Evolutionary conservation across 2,329 filamentous ascomycete genomes (phyloP).

Genomic region (Stagonosporopsis vannaccii): DNA sequence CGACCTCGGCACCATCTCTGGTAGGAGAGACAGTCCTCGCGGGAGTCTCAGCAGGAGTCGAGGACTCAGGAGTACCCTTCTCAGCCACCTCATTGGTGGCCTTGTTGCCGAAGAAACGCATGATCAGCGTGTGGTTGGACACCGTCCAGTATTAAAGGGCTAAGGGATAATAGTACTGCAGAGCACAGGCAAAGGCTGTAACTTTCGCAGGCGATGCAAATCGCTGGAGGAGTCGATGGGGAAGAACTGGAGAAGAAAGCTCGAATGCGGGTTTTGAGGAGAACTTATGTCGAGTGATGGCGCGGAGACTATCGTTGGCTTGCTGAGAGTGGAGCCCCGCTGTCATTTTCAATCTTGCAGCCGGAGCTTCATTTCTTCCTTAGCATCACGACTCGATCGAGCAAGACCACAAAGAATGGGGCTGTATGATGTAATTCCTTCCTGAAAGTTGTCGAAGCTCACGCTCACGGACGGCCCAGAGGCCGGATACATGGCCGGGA

Average conservation of each 20-base stretch:
- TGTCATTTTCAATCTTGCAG: conserved; percentile 25
- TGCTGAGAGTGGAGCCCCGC: conserved; percentile 33
- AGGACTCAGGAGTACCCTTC: conserved; percentile 36
- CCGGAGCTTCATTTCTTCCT: conserved; percentile 25
- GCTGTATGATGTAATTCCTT: conserved; percentile 32
- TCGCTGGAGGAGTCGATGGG: conserved; percentile 24
- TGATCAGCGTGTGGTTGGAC: conserved; percentile 16
- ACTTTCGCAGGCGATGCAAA: conserved; percentile 9
- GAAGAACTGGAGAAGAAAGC: conserved; percentile 19
- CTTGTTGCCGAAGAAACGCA: conserved; percentile 35
- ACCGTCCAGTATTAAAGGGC: conserved; percentile 8
- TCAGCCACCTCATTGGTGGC: conserved; percentile 24
- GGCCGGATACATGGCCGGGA: conserved; percentile 10
- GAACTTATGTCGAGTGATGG: conserved; percentile 31
- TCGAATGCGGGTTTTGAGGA: conserved; percentile 30
- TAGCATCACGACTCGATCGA: conserved; percentile 24
- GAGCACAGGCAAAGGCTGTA: conserved; percentile 10
- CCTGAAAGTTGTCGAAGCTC: conserved; percentile 18
- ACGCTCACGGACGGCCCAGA: conserved; percentile 15
- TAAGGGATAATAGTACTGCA: conserved; percentile 5
- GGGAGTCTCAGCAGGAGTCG: conserved; percentile 36
- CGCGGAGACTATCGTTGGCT: conserved; percentile 26
- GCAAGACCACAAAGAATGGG: conserved; percentile 28
- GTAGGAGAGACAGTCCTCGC: conserved; percentile 31
- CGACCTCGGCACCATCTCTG: conserved; percentile 15